A percentile compares a stretch with the other conserved stretches of the same genome.
These are phyloP conservation scores for Alternaria ethzedia DNA, from an alignment of 2,329 filamentous ascomycete species.

Conservation along the genomic window DNA sequence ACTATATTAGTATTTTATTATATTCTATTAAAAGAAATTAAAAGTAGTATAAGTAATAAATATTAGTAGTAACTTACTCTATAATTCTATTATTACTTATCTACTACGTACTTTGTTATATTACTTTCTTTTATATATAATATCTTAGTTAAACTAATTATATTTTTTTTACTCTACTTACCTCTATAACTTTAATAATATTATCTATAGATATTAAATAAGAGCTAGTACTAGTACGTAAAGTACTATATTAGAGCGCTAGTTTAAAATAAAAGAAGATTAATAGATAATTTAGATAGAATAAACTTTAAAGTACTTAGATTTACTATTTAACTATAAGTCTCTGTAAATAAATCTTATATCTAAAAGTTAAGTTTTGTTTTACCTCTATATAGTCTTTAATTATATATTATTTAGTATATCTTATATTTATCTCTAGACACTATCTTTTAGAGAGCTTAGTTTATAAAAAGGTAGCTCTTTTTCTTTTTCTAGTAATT, in stretches of 20 bases:
- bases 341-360: not conserved
- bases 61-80: not conserved
- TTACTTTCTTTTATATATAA: conserved; percentile 1
- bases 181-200: not conserved
- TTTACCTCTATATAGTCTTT: not conserved
- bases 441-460: conserved; percentile 6
- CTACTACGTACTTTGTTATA: conserved; percentile 2
- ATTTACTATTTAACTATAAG: not conserved
- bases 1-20: not conserved
- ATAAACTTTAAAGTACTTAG: not conserved
- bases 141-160: not conserved
- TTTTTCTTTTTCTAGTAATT: conserved; percentile 14
- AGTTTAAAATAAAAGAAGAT: not conserved
- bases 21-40: not conserved
- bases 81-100: not conserved
- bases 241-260: not conserved
- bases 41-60: not conserved
- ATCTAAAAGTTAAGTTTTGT: not conserved
- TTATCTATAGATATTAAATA: conserved; percentile 2
- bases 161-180: not conserved
- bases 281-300: not conserved
- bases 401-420: not conserved
- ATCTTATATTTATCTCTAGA: not conserved
- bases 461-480: not conserved
- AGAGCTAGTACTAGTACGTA: not conserved